Conservation (phyloP, 768 basidiomycete genomes). For the Gelatoporia subvermispora region DNA sequence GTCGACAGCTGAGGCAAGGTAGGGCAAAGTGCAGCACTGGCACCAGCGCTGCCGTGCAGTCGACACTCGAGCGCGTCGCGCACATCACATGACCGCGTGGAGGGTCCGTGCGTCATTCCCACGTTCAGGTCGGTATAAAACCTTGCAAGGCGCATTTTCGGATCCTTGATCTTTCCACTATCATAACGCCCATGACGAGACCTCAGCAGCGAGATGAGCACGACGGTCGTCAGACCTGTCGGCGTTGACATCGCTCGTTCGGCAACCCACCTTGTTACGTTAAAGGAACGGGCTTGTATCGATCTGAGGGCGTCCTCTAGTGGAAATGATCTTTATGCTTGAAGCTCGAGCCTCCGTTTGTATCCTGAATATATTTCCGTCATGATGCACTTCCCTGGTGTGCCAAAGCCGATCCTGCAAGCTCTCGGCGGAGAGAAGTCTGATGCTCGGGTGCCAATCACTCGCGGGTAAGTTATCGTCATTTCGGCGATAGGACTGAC, state of each 20-base stretch:
- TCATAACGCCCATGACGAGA: slow-evolving; percentile 42
- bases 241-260: slow-evolving; percentile 61
- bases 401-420: too few relatives aligned
- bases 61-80: too few relatives aligned
- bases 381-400: too few relatives aligned
- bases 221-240: slow-evolving; percentile 37
- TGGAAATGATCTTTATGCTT: neutral
- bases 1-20: too few relatives aligned
- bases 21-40: too few relatives aligned
- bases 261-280: slow-evolving; percentile 56
- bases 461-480: too few relatives aligned
- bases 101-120: slow-evolving; percentile 12
- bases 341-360: too few relatives aligned
- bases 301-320: slow-evolving; percentile 48
- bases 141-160: neutral
- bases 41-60: too few relatives aligned
- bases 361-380: too few relatives aligned
- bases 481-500: too few relatives aligned
- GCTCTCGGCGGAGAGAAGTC: too few relatives aligned
- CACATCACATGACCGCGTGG: slow-evolving; percentile 7
- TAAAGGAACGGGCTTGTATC: slow-evolving; percentile 52
- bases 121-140: slow-evolving; percentile 7
- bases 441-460: too few relatives aligned
- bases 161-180: slow-evolving; percentile 20
- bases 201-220: slow-evolving; percentile 54